Base-by-base conservation (phyloP, 2,329 filamentous ascomycete genomes). In the Fonsecaea multimorphosa region DNA sequence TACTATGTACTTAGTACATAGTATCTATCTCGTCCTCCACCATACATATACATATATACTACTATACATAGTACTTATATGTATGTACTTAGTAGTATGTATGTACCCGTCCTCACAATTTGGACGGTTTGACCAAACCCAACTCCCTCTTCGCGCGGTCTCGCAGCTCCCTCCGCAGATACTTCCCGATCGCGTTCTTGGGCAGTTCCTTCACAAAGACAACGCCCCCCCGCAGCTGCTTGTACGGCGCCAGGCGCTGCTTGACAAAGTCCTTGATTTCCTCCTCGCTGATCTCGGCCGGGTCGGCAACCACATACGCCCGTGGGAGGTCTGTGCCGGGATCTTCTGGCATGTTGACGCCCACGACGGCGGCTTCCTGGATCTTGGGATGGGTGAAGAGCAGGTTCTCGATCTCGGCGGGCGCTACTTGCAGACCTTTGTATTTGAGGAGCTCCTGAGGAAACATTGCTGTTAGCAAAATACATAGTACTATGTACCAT, bases 351-450 rank as follows among this genome's bases (percentile, higher is more conserved):
- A 66, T 82, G 74, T 84, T 80, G 2, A 87, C 76, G 0, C 85
- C 84, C n/a, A 87, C 80, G 0, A 88, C 86, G 32, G 84, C 86
- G 0, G 80, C 85, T 71, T 89, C 86, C 4, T 78, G 75, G 22
- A 84, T 75, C 40, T 77, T 75, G 0, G 75, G 74, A 68, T 84
- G 80, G 2, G 73, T 74, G 3, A 78, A 68, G 0, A 84, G 71
- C 9, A 81, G 66, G n/a, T 80, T 80, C 66, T 84, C 86, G 1
- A 89, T 80, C 75, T 89, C 86, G 3, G 86, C 85, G 0, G 87
- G 87, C 0, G 86, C 80, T 2, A 89, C 86, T 73, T 88, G 86
- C 75, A 87, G 88, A 4, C 86, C 87, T 75, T 90, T 88, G 74
- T 82, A 87, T 76, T 88, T 84, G 72, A 78, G 78, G 27, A 77